phyloP scores from a whole-genome alignment of 2,329 filamentous ascomycete genomes.

The Aspergillus unguis region DNA sequence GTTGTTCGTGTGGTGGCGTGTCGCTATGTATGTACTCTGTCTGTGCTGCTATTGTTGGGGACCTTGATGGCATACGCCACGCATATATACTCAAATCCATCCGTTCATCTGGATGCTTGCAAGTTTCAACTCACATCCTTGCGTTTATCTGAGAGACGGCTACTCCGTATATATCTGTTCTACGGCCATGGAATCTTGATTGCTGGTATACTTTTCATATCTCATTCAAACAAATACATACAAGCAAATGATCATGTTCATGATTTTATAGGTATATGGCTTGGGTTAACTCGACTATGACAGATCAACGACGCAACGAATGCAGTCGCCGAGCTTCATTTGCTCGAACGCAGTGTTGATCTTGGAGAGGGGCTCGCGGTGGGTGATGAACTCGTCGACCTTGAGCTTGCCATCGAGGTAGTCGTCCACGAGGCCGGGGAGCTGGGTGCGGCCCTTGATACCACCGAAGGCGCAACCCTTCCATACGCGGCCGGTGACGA shows the following conservation, averaged over 20 bases:
- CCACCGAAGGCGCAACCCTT: slow-evolving; percentile 97
- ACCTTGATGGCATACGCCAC: no score
- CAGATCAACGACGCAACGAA: slow-evolving; percentile 80
- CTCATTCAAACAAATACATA: slow-evolving; percentile 4
- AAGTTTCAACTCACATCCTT: no score
- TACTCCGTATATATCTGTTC: no score
- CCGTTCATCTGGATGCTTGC: no score
- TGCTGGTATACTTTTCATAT: slow-evolving; percentile 3
- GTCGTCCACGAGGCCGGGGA: slow-evolving; percentile 80
- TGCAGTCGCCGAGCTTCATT: slow-evolving; percentile 97
- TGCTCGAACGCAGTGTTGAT: slow-evolving; percentile 89
- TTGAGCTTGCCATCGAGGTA: slow-evolving; percentile 88
- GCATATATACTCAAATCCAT: no score
- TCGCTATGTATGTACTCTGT: no score
- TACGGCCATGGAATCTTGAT: no score
- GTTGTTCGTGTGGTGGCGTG: no score
- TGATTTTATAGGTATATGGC: neutral
- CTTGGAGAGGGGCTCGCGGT: slow-evolving; percentile 74
- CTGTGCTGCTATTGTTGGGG: no score
- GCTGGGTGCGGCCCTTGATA: slow-evolving; percentile 93
- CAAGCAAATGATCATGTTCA: neutral
- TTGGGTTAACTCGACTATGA: slow-evolving; percentile 2
- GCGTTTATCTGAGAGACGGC: no score
- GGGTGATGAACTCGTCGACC: slow-evolving; percentile 99
- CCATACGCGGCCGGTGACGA: slow-evolving; percentile 97